A percentile compares a stretch with the other conserved stretches of the same genome.
phyloP scores from a whole-genome alignment of 805 yeast species.

The Clavispora phyllophila region DNA sequence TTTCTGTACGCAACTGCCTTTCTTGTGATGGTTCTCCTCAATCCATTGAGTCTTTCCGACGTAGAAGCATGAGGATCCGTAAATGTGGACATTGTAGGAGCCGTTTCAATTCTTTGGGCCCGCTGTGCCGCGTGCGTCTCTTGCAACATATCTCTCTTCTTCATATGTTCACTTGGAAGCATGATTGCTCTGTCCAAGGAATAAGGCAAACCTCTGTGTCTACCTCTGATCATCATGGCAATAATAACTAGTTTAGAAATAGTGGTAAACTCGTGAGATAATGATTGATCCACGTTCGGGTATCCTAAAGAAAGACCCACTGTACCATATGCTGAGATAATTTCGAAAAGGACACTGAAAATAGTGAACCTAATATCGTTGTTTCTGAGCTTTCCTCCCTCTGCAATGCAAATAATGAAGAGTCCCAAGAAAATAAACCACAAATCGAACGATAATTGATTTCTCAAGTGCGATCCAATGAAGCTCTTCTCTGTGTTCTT shows the following conservation, averaged over 20 bases:
- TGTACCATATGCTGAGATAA: conserved; percentile 93
- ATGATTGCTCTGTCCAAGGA: conserved; percentile 90
- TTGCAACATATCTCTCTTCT: conserved; percentile 55
- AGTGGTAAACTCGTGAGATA: conserved; percentile 64
- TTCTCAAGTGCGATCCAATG: conserved; percentile 82
- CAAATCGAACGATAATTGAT: conserved; percentile 87
- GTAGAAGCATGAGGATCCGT: conserved; percentile 4
- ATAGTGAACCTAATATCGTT: conserved; percentile 50
- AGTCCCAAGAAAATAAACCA: conserved; percentile 90
- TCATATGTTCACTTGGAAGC: conserved; percentile 66
- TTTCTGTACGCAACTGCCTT: conserved; percentile 12
- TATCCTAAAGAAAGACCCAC: conserved; percentile 91
- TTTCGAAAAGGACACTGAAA: conserved; percentile 76
- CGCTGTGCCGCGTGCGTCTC: conserved; percentile 43
- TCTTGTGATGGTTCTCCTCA: conserved; percentile 7
- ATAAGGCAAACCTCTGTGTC: conserved; percentile 95
- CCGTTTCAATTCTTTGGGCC: conserved; percentile 10
- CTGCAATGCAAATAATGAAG: conserved; percentile 82
- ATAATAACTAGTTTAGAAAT: conserved; percentile 80
- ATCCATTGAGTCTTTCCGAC: conserved; percentile 5
- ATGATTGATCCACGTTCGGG: conserved; percentile 60
- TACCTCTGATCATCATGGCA: conserved; percentile 89
- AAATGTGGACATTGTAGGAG: conserved; percentile 9
- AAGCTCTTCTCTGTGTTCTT: conserved; percentile 52
- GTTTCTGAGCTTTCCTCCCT: conserved; percentile 54